Evolutionary conservation across 225 moss, liverwort and hornwort genomes (phyloP), one percentile per base, ranked within the genome.

Genomic region (Rhytidiadelphus loreus): DNA sequence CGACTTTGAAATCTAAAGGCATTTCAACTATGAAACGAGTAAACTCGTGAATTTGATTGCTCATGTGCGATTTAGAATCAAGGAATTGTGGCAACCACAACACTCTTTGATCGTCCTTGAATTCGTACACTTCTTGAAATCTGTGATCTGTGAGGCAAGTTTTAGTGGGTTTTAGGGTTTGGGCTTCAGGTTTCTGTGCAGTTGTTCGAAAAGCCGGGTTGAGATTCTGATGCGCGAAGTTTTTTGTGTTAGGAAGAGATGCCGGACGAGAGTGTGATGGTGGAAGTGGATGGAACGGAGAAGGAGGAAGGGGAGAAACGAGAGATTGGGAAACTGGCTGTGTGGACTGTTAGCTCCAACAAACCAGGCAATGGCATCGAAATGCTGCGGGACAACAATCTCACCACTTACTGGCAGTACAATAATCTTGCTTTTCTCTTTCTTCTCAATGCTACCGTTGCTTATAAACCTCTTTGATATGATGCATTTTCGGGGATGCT

Each of bases 331-430:
- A 98, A 98, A 91, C 96, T 98, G 59, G 98, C 96, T 7, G 98
- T 98, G 23, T 98, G 98, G 97, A 97, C 95, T 59, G 98, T 97
- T 25, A 97, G 98, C 93, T 98, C 97, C 39, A 96, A 95, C 90
- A 98, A 97, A 89, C 97, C 96, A 12, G 97, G 98, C 76, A 97
- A 97, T 90, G 98, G 98, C 71, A 93, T 97, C 41, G 98, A 98
- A 86, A 94, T 97, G 88, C 96, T 97, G 86, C 95, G 97, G 12
- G 98, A 98, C 90, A 94, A 94, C 91, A 97, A 95, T 88, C 87
- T 97, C 85, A 93, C 94, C 71, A 98, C 98, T 76, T 98, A 97
- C 72, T 98, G 98, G 98, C 98, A 98, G 97, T 94, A 88, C 53
- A 11, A 8, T 29, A 58, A 59, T 63, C 26, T 70, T 82, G 53